Conservation (phyloP, 2,329 filamentous ascomycete genomes). For the Calonectria fujianensis region DNA sequence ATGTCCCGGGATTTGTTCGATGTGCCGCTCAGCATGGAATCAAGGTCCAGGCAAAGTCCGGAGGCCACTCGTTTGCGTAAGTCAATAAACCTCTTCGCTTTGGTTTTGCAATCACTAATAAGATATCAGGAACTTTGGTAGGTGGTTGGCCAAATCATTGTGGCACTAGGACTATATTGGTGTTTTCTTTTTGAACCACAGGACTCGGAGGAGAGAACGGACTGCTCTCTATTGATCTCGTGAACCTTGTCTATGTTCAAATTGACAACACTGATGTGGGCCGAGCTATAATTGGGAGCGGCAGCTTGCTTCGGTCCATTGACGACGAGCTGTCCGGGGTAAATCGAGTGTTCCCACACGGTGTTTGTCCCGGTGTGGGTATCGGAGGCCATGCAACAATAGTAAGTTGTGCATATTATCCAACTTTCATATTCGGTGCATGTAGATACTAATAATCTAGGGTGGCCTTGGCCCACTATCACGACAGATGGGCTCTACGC, state of each 20-base stretch:
- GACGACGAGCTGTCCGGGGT: not conserved
- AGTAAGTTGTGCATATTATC: not conserved
- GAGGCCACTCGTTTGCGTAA: constrained; percentile 20
- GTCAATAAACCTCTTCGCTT: not conserved
- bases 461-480: constrained; percentile 18
- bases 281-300: not conserved
- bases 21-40: not conserved
- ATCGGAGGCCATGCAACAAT: constrained; percentile 27
- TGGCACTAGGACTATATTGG: not conserved
- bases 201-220: constrained; percentile 8
- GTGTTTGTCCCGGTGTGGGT: constrained; percentile 2
- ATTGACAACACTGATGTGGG: not conserved
- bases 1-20: constrained; percentile 1
- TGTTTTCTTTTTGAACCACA: not conserved
- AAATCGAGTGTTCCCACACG: constrained; percentile 1
- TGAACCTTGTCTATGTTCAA: not conserved
- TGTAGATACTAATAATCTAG: not conserved
- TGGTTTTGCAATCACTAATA: not conserved
- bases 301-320: not conserved
- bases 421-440: not conserved
- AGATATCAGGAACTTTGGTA: constrained; percentile 12
- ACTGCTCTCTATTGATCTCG: not conserved
- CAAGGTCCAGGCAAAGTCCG: constrained; percentile 4
- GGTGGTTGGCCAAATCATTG: not conserved
- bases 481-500: not conserved